A percentile compares a stretch with the other conserved stretches of the same genome.
These are phyloP conservation scores for Pycnococcus provasolii DNA, from an alignment of 139 green algal species.

Conservation along the genomic window DNA sequence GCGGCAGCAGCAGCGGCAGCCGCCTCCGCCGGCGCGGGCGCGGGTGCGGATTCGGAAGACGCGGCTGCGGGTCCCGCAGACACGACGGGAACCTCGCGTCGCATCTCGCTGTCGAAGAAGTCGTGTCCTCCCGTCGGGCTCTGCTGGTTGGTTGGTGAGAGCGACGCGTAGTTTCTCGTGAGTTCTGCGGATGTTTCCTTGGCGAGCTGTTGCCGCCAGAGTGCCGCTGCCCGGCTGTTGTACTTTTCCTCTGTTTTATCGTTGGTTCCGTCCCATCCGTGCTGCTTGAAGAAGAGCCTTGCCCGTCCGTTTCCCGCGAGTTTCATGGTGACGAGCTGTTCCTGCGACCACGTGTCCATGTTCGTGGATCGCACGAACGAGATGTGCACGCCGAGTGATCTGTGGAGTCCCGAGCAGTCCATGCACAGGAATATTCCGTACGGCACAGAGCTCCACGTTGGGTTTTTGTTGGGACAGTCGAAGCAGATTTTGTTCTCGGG, in stretches of 20 bases:
- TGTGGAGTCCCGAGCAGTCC: constrained; percentile 82
- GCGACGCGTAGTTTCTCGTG: background rate
- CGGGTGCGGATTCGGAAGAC: background rate
- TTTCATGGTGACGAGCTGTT: constrained; percentile 86
- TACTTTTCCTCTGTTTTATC: constrained; percentile 82
- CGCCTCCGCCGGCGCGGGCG: background rate
- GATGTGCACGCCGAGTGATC: constrained; percentile 86
- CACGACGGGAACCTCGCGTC: background rate
- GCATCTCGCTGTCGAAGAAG: constrained; percentile 1
- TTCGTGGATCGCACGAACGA: constrained; percentile 89
- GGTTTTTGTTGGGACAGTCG: constrained; percentile 90
- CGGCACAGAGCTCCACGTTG: constrained; percentile 85
- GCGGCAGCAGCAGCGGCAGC: constrained; percentile 10
- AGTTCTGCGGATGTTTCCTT: constrained; percentile 62
- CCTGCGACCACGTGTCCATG: constrained; percentile 83
- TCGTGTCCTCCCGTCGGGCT: constrained; percentile 6
- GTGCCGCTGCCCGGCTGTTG: constrained; percentile 74
- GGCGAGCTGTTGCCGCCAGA: constrained; percentile 79
- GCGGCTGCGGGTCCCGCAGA: background rate
- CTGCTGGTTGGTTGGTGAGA: background rate
- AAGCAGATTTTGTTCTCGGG: constrained; percentile 93
- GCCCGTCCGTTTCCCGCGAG: constrained; percentile 78
- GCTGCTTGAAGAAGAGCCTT: constrained; percentile 92
- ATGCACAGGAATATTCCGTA: constrained; percentile 97
- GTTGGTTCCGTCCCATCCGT: constrained; percentile 63